phyloP scores from a whole-genome alignment of 352 stramenopile genomes.

The Pythium myriotylum region DNA sequence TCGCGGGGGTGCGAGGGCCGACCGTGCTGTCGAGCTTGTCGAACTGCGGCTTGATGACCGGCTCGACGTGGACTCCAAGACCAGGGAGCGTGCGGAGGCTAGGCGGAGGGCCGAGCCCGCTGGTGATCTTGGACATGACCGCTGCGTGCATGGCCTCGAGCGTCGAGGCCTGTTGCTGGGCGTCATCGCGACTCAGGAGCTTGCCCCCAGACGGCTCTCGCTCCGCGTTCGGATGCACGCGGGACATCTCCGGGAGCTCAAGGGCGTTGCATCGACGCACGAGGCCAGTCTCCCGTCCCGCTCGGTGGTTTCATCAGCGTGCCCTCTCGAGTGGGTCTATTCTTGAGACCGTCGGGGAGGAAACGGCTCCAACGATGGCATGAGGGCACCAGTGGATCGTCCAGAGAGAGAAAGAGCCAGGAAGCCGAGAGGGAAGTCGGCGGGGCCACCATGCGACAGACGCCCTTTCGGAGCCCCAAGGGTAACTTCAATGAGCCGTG shows the following conservation, averaged over 20 bases:
- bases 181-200: conserved; percentile 12
- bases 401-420: no score
- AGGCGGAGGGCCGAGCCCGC: not conserved
- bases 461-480: no score
- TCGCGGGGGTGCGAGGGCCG: conserved; percentile 3
- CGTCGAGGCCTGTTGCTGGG: conserved; percentile 11
- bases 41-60: conserved; percentile 10
- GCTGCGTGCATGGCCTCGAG: conserved; percentile 21
- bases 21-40: conserved; percentile 18
- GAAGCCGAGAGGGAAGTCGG: no score
- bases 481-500: no score
- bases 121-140: conserved; percentile 15
- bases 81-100: conserved; percentile 12
- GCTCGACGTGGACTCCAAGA: conserved; percentile 7
- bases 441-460: no score
- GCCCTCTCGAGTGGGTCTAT: not conserved
- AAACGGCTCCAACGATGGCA: not conserved
- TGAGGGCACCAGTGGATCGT: no score
- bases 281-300: no score
- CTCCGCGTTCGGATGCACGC: conserved; percentile 15
- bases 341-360: not conserved
- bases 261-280: no score
- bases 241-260: conserved; percentile 10
- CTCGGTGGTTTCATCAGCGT: not conserved
- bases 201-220: not conserved